Conservation (phyloP, 495 filamentous ascomycete genomes). For the Penicillium longicatenatum region DNA sequence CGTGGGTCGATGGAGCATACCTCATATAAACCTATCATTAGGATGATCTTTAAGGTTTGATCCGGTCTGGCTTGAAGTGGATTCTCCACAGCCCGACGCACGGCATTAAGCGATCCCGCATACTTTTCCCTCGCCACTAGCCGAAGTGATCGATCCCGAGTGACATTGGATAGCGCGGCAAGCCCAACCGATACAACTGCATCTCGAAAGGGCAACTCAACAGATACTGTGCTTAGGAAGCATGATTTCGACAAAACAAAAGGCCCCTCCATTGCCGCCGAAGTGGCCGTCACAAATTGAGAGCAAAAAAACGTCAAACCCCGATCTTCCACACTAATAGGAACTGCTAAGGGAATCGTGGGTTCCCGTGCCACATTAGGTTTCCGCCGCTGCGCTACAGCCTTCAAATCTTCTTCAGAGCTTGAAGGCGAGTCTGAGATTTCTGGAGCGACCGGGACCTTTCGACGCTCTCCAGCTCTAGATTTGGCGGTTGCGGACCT, state of each 20-base stretch:
- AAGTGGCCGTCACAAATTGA: constrained; percentile 17
- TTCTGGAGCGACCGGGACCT: constrained; percentile 3
- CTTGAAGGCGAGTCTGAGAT: constrained; percentile 4
- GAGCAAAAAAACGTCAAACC: constrained; percentile 25
- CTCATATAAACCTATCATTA: constrained; percentile 29
- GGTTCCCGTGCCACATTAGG: background rate
- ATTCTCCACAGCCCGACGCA: constrained; percentile 22
- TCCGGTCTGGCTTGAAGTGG: constrained; percentile 14
- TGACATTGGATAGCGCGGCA: constrained; percentile 30
- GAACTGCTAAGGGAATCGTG: constrained; percentile 7
- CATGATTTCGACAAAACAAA: background rate
- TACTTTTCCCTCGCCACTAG: constrained; percentile 27
- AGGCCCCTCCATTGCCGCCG: background rate
- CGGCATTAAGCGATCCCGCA: constrained; percentile 14
- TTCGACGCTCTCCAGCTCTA: constrained; percentile 6
- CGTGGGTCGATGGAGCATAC: constrained; percentile 10
- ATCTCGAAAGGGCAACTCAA: constrained; percentile 18
- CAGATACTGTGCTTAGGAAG: constrained; percentile 6
- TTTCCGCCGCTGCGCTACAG: constrained; percentile 4
- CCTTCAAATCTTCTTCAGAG: background rate
- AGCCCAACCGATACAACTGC: constrained; percentile 28
- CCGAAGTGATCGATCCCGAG: constrained; percentile 16
- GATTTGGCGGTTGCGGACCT: constrained; percentile 22
- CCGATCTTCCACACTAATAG: constrained; percentile 18
- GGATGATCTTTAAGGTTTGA: constrained; percentile 18